phyloP scores from a whole-genome alignment of 2,329 filamentous ascomycete species.

The Beauveria rudraprayagi region DNA sequence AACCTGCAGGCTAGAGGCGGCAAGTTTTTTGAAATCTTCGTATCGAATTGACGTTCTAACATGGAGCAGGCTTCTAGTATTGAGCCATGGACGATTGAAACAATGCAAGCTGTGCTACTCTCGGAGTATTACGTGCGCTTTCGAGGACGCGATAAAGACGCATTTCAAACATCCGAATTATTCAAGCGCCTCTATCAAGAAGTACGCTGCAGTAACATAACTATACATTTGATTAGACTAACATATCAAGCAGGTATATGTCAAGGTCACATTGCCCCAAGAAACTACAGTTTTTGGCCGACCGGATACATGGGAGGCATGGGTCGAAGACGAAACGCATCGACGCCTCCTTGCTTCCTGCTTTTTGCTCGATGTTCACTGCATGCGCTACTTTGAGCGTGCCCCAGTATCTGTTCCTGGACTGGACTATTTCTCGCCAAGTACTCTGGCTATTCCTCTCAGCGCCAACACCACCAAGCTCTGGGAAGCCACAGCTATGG shows the following conservation, averaged over 20 bases:
- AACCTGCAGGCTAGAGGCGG: slow-evolving; percentile 40
- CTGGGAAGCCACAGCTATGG: slow-evolving; percentile 40
- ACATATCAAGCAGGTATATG: neutral
- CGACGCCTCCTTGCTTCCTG: slow-evolving; percentile 48
- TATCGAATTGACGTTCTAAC: slow-evolving; percentile 13
- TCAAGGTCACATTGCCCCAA: neutral
- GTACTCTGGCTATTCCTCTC: slow-evolving; percentile 37
- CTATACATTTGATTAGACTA: slow-evolving; percentile 6
- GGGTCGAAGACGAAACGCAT: slow-evolving; percentile 44
- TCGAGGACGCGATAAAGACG: slow-evolving; percentile 40
- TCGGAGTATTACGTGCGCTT: slow-evolving; percentile 50
- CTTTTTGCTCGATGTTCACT: slow-evolving; percentile 49
- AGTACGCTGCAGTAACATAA: slow-evolving; percentile 32
- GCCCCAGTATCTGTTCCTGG: slow-evolving; percentile 25
- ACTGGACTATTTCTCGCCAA: slow-evolving; percentile 28
- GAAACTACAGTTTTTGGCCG: neutral
- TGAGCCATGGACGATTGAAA: slow-evolving; percentile 37
- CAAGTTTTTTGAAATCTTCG: slow-evolving; percentile 28
- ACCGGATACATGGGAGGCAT: slow-evolving; percentile 31
- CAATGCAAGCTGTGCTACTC: slow-evolving; percentile 46
- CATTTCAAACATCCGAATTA: slow-evolving; percentile 37
- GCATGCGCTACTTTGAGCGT: slow-evolving; percentile 47
- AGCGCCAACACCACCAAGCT: slow-evolving; percentile 34
- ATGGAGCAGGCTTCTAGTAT: slow-evolving; percentile 29
- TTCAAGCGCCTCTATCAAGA: slow-evolving; percentile 46